Percentiles rank a stretch among this genome's conserved stretches.
Conservation (phyloP, 2,329 filamentous ascomycete genomes). For the Xylaria sp. region DNA sequence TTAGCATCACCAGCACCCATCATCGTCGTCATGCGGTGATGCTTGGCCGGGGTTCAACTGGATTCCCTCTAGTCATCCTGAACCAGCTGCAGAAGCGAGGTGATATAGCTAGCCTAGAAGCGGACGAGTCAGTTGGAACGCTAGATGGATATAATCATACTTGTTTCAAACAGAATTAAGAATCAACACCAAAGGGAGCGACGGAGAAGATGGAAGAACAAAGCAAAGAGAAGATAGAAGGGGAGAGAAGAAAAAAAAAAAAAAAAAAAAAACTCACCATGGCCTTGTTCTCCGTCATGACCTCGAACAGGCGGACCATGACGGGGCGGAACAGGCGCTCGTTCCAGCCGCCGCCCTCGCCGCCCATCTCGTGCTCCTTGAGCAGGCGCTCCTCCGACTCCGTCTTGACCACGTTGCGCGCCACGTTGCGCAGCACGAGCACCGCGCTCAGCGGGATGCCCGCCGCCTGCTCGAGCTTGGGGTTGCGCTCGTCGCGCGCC, state of each 20-base stretch:
- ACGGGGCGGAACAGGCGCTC: conserved; percentile 69
- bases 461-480: conserved; percentile 65
- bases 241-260: background rate
- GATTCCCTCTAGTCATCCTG: conserved; percentile 29
- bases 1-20: background rate
- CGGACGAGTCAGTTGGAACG: conserved; percentile 9
- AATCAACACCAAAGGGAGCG: background rate
- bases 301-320: conserved; percentile 66
- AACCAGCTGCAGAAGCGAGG: conserved; percentile 29
- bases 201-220: background rate
- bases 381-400: conserved; percentile 58
- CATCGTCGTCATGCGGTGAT: too few species aligned
- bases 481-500: conserved; percentile 60
- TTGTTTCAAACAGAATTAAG: too few species aligned
- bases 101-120: conserved; percentile 26
- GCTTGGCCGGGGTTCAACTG: background rate
- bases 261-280: conserved; percentile 48
- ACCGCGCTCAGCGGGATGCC: conserved; percentile 80
- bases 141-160: too few species aligned
- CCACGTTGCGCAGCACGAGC: conserved; percentile 78
- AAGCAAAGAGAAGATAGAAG: background rate
- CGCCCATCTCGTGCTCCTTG: conserved; percentile 50
- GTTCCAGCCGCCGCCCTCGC: conserved; percentile 63
- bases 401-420: conserved; percentile 66
- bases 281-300: conserved; percentile 69